Conservation (phyloP, 495 filamentous ascomycete species). For the Aspergillus coremiiformis region DNA sequence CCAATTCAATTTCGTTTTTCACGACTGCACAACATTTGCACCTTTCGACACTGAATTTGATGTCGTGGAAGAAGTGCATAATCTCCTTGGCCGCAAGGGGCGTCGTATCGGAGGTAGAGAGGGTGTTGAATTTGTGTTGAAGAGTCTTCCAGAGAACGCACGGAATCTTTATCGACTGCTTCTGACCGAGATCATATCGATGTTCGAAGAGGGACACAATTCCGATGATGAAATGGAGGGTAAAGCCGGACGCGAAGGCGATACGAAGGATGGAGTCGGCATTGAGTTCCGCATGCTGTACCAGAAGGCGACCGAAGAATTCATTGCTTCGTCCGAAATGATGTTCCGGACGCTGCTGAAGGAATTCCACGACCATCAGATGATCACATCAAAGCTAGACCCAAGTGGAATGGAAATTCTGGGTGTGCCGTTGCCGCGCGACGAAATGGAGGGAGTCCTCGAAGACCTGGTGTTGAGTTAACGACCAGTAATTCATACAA, state of each 20-base stretch:
- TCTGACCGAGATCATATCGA: constrained; percentile 74
- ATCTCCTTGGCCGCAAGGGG: constrained; percentile 77
- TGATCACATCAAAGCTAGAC: constrained; percentile 85
- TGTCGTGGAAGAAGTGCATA: constrained; percentile 79
- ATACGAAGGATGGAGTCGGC: constrained; percentile 38
- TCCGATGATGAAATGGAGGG: constrained; percentile 41
- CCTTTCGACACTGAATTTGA: constrained; percentile 65
- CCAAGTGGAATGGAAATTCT: constrained; percentile 74
- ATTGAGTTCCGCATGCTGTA: constrained; percentile 89
- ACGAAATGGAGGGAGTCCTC: constrained; percentile 82
- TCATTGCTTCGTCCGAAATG: constrained; percentile 94
- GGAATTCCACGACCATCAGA: constrained; percentile 97
- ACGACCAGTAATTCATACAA: constrained; percentile 1
- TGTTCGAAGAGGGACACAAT: constrained; percentile 43
- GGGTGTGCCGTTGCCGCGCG: constrained; percentile 74
- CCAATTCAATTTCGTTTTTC: constrained; percentile 78
- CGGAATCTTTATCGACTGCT: constrained; percentile 76
- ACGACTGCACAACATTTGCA: constrained; percentile 86
- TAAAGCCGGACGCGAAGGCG: constrained; percentile 14
- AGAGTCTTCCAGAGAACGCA: constrained; percentile 85
- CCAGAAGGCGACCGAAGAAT: constrained; percentile 91
- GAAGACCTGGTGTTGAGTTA: constrained; percentile 63
- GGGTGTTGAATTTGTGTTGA: constrained; percentile 84
- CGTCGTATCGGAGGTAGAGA: constrained; percentile 79
- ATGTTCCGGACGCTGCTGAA: constrained; percentile 88